Conservation (phyloP, 306 rosid species). For the Vicia sativa region DNA sequence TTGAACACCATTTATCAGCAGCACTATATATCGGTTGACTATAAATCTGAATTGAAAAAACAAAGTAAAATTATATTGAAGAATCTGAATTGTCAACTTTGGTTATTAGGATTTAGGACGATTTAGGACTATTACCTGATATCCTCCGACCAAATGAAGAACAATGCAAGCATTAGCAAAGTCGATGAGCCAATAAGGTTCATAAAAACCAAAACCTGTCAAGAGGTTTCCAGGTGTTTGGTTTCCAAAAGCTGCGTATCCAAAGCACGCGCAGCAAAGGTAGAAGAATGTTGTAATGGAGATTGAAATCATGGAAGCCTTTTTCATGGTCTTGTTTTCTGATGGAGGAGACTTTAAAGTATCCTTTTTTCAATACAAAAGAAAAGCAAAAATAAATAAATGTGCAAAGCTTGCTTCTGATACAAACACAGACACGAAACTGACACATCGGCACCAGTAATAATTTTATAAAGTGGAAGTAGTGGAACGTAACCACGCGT, state of each 20-base stretch:
- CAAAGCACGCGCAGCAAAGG: conserved; percentile 84
- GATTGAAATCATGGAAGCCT: conserved; percentile 61
- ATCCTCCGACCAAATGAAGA: conserved; percentile 87
- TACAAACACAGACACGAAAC: not conserved
- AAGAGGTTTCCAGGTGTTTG: conserved; percentile 85
- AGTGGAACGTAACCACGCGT: no score
- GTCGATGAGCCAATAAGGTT: conserved; percentile 84
- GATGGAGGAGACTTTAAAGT: conserved; percentile 80
- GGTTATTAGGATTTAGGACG: not conserved
- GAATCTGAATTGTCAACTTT: conserved; percentile 3
- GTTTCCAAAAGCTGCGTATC: conserved; percentile 88
- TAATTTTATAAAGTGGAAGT: not conserved
- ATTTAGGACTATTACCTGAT: conserved; percentile 62
- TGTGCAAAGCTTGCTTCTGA: not conserved
- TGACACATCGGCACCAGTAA: not conserved
- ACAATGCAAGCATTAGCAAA: conserved; percentile 86
- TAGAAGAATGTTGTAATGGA: conserved; percentile 75
- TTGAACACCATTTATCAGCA: conserved; percentile 64
- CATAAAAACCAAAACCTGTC: conserved; percentile 80
- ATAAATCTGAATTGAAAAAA: conserved; percentile 52
- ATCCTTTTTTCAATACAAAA: conserved; percentile 55
- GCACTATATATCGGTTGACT: conserved; percentile 63
- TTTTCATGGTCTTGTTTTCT: conserved; percentile 83
- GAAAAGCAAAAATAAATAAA: not conserved
- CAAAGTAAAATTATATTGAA: not conserved